phyloP scores from a whole-genome alignment of 116 monocot genomes.

The Dioscorea cayenensis region DNA sequence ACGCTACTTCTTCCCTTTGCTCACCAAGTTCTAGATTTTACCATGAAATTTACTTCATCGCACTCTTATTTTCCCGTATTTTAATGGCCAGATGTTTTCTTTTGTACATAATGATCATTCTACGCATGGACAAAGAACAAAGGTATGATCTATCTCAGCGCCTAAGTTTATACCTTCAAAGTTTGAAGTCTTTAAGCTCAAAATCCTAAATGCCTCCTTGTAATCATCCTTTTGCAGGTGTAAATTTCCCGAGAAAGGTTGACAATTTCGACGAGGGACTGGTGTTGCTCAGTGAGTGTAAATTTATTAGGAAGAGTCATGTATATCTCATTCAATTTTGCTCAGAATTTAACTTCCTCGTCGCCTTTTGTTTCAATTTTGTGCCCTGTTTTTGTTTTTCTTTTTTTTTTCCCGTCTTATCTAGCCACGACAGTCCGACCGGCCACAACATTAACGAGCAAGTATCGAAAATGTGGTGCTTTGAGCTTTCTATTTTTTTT shows the following conservation, averaged over 20 bases:
- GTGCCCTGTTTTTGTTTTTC: too few relatives aligned
- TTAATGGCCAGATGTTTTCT: neutral
- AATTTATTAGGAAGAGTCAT: neutral
- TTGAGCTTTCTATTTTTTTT: too few relatives aligned
- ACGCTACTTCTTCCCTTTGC: too few relatives aligned
- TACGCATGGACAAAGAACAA: neutral
- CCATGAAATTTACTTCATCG: neutral
- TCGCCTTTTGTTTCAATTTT: too few relatives aligned
- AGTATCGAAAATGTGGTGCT: too few relatives aligned
- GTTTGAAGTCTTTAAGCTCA: neutral
- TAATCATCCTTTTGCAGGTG: conserved; percentile 1
- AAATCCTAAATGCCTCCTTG: neutral
- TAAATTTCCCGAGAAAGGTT: neutral
- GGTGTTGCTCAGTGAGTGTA: neutral
- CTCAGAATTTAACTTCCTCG: too few relatives aligned
- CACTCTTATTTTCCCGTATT: neutral
- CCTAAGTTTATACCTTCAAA: neutral
- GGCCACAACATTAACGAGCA: too few relatives aligned
- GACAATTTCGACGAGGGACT: neutral
- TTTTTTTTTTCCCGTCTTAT: too few relatives aligned
- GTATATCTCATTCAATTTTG: too few relatives aligned
- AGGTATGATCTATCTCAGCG: neutral
- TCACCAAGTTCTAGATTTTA: neutral
- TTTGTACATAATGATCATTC: neutral
- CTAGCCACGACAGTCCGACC: too few relatives aligned